Conservation (phyloP, 192 early-diverging fungal genomes). For the Linnemannia zychae region DNA sequence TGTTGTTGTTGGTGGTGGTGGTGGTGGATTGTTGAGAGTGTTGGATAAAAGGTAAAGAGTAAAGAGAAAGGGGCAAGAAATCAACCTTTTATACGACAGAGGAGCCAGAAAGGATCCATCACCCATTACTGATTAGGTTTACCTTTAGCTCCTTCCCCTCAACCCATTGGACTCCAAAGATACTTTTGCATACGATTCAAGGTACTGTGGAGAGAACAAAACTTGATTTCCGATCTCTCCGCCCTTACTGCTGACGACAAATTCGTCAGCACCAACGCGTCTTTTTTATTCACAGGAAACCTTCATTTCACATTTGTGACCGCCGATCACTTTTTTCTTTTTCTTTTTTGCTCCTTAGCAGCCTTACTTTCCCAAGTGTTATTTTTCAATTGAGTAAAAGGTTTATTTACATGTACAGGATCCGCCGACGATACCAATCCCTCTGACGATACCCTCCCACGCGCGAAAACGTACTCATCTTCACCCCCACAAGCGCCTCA, state of each 20-base stretch:
- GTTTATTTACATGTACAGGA: neutral
- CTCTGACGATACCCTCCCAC: constrained; percentile 13
- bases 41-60: neutral
- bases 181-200: neutral
- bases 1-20: neutral
- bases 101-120: neutral
- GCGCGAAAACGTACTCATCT: constrained; percentile 21
- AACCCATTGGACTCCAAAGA: neutral
- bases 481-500: constrained; percentile 11
- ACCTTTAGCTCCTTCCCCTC: neutral
- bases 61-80: neutral
- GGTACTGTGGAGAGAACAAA: neutral
- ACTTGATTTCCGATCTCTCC: neutral
- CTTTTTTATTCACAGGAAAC: neutral
- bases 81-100: neutral
- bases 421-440: constrained; percentile 11
- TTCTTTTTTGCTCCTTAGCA: too few relatives aligned
- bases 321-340: neutral
- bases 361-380: too few relatives aligned
- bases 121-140: neutral
- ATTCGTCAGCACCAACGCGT: constrained; percentile 29
- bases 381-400: neutral
- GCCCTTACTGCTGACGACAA: constrained; percentile 15
- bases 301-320: neutral
- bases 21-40: neutral